A percentile compares a stretch with the other conserved stretches of the same genome.
Conservation (phyloP, 2,329 filamentous ascomycete species). For the Pyricularia pennisetigena region DNA sequence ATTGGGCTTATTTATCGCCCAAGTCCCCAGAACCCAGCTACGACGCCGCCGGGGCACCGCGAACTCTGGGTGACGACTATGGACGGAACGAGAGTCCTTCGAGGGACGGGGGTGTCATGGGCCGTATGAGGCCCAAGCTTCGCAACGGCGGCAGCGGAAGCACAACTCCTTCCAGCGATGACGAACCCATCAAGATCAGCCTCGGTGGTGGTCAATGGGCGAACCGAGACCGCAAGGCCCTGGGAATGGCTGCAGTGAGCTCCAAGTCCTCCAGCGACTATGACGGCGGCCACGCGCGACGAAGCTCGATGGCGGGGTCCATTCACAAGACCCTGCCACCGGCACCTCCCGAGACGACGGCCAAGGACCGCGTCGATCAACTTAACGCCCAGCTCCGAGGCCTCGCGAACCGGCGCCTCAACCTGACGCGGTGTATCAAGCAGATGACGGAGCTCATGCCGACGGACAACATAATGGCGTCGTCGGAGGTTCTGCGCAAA, state of each 20-base stretch:
- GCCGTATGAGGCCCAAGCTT: constrained; percentile 12
- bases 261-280: constrained; percentile 8
- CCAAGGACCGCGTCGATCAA: constrained; percentile 54
- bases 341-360: constrained; percentile 46
- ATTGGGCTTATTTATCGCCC: constrained; percentile 44
- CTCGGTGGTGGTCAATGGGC: constrained; percentile 23
- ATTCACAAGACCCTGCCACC: constrained; percentile 50
- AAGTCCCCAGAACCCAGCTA: constrained; percentile 57
- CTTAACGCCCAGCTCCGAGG: constrained; percentile 57
- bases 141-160: constrained; percentile 21
- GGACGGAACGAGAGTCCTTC: constrained; percentile 1
- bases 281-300: constrained; percentile 7
- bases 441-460: constrained; percentile 75
- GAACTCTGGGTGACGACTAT: constrained; percentile 9
- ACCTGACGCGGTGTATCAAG: constrained; percentile 61
- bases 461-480: constrained; percentile 56
- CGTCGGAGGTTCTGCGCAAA: constrained; percentile 49
- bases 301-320: constrained; percentile 22
- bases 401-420: constrained; percentile 57
- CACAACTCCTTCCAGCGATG: constrained; percentile 13
- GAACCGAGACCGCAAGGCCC: constrained; percentile 8
- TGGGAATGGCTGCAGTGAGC: constrained; percentile 9
- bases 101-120: constrained; percentile 23
- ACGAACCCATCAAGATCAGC: constrained; percentile 22
- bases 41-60: constrained; percentile 38